Percentiles rank a stretch among this genome's conserved stretches.
These are phyloP conservation scores for Ceratobasidium sp. DNA, from an alignment of 1,284 basidiomycete genomes.

Conservation along the genomic window DNA sequence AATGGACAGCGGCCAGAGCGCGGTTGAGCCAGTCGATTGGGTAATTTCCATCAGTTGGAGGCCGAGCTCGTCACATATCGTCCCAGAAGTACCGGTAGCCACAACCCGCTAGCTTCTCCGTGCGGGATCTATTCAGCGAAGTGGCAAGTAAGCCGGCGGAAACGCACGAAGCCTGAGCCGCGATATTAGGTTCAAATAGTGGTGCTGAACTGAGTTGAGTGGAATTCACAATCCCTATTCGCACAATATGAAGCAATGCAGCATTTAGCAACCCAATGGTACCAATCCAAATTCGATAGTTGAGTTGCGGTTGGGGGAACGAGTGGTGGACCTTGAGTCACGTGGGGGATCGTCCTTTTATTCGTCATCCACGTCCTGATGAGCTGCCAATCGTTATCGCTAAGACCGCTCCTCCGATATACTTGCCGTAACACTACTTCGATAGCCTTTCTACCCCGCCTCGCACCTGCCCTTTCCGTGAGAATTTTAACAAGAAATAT, in stretches of 20 bases:
- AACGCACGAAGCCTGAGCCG: background rate
- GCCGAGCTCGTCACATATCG: slow-evolving; percentile 31
- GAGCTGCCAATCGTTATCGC: slow-evolving; percentile 24
- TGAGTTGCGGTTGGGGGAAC: background rate
- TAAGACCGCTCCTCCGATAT: slow-evolving; percentile 19
- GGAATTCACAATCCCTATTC: background rate
- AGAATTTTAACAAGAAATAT: slow-evolving; percentile 14
- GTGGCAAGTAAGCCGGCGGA: slow-evolving; percentile 14
- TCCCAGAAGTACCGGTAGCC: slow-evolving; percentile 8
- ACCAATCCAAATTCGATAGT: background rate
- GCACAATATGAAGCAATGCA: background rate
- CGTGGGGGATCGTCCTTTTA: slow-evolving; percentile 2
- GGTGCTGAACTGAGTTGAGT: slow-evolving; percentile 14
- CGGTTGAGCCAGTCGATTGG: slow-evolving; percentile 32
- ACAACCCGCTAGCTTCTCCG: background rate
- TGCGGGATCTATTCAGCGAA: background rate
- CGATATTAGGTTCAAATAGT: background rate
- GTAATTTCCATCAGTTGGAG: slow-evolving; percentile 26
- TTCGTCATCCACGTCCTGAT: slow-evolving; percentile 22
- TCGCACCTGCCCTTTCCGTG: slow-evolving; percentile 12
- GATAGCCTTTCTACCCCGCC: background rate
- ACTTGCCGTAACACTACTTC: slow-evolving; percentile 8
- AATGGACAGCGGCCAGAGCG: slow-evolving; percentile 36
- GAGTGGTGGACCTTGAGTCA: background rate
- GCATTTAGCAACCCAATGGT: background rate